phyloP scores from a whole-genome alignment of 2,329 filamentous ascomycete genomes.

The Sporothrix brunneoviolacea region DNA sequence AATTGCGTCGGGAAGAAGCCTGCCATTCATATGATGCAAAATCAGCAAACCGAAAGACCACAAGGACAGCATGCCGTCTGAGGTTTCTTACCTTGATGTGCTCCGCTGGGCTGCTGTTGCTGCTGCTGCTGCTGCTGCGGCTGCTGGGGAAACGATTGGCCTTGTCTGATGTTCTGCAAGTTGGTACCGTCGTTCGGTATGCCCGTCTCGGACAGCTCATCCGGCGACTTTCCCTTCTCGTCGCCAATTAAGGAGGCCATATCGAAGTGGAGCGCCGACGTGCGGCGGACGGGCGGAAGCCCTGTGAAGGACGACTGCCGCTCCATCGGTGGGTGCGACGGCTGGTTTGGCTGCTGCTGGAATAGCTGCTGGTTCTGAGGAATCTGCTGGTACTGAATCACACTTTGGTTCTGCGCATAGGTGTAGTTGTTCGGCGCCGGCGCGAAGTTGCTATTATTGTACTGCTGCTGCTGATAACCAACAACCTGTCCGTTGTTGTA shows the following conservation, averaged over 20 bases:
- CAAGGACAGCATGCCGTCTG: background rate
- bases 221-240: conserved; percentile 17
- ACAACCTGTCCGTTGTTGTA: background rate
- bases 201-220: conserved; percentile 12
- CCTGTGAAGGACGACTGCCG: conserved; percentile 47
- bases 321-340: background rate
- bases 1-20: conserved; percentile 3
- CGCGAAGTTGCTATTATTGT: background rate
- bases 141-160: background rate
- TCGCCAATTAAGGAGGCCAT: conserved; percentile 26
- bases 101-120: background rate
- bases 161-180: conserved; percentile 10
- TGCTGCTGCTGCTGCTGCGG: conserved; percentile 9
- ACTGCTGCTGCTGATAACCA: background rate
- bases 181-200: too few relatives aligned
- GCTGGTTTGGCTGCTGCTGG: background rate
- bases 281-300: conserved; percentile 51
- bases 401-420: conserved; percentile 2
- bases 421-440: background rate
- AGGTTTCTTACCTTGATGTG: background rate
- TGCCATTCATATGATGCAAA: background rate
- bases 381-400: conserved; percentile 6
- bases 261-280: conserved; percentile 45
- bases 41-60: background rate
- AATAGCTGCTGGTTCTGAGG: background rate